These are phyloP conservation scores for Syncephalastrum monosporum DNA, from an alignment of 371 early-diverging fungal species.

Conservation along the genomic window DNA sequence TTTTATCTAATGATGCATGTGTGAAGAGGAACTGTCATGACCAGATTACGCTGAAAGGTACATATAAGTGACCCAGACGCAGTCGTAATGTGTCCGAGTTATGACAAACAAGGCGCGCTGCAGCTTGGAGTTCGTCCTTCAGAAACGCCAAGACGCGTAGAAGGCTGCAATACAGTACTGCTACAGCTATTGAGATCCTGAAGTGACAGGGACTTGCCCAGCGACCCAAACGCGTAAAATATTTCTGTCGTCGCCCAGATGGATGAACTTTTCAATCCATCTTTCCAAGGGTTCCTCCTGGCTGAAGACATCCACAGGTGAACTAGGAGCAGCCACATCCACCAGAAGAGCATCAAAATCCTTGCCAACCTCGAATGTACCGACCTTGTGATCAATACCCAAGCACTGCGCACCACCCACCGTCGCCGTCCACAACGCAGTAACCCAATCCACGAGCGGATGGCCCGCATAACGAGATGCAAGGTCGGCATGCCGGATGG, in stretches of 20 bases:
- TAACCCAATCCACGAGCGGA: slow-evolving; percentile 4
- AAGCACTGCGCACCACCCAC: slow-evolving; percentile 10
- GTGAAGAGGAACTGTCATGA: no score
- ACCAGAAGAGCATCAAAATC: slow-evolving; percentile 12
- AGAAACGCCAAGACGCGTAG: no score
- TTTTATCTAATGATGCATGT: no score
- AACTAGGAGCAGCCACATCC: background rate
- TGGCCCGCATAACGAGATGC: no score
- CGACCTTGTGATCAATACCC: slow-evolving; percentile 3
- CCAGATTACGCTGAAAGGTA: no score
- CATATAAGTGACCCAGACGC: no score
- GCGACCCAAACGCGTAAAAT: slow-evolving; percentile 4
- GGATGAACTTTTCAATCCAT: slow-evolving; percentile 10
- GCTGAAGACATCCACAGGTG: slow-evolving; percentile 4
- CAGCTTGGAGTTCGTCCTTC: no score
- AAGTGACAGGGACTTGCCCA: background rate
- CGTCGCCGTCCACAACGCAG: slow-evolving; percentile 9
- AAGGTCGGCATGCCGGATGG: slow-evolving; percentile 43
- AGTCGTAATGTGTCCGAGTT: no score
- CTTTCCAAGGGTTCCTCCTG: background rate
- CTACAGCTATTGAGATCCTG: no score
- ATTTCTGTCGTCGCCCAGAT: slow-evolving; percentile 10
- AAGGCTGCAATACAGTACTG: no score
- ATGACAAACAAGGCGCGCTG: no score
- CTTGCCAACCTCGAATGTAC: slow-evolving; percentile 6